Evolutionary conservation across 176 grass and related monocot genomes (phyloP), one percentile per base, ranked within the genome.

Genomic region (Tillandsia fasciculata): DNA sequence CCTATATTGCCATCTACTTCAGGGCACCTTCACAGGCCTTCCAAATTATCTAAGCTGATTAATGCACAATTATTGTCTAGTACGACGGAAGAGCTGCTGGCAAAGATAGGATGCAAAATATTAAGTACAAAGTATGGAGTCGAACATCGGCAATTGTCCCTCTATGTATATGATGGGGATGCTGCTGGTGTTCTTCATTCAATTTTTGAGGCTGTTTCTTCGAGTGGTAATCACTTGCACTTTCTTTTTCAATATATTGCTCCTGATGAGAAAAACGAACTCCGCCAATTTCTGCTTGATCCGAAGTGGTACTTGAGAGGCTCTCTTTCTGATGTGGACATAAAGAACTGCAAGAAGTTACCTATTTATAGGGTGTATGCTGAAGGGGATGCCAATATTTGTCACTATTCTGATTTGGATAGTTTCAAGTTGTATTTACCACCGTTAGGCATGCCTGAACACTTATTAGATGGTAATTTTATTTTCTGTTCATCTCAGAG

Each of bases 1-100:
- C 92, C 92, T 82, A 81, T 91, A 89, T 79, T 96, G 64, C 92
- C 92, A 82, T 89, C 88, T 72, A 91, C 83, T 51, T 84, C 86
- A 53, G 92, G 92, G 11, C 73, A 92, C 58, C 81, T 96, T 80
- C 75, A 89, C 70, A 91, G 88, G 74, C 70, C 88, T 68, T 83
- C 64, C 22, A 76, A 72, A 71, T 64, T 61, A 51, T 87, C 88
- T 82, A 96, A 96, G 75, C 76, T 96, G 70, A 77, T 96, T 53
- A 87, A 79, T 78, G 85, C 92, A 69, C 81, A 80, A 68, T 68
- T 72, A 59, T 79, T 96, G 68, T 92, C 88, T 50, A 74, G 71
- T 78, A 78, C 66, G 80, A 82, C 91, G 78, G 81, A 79, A 59
- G 81, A 70, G 53, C 78, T 96, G 22, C 73, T 96, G 52, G 49